Base-by-base conservation (phyloP, 306 rosid genomes). In the Aeschynomene evenia region DNA sequence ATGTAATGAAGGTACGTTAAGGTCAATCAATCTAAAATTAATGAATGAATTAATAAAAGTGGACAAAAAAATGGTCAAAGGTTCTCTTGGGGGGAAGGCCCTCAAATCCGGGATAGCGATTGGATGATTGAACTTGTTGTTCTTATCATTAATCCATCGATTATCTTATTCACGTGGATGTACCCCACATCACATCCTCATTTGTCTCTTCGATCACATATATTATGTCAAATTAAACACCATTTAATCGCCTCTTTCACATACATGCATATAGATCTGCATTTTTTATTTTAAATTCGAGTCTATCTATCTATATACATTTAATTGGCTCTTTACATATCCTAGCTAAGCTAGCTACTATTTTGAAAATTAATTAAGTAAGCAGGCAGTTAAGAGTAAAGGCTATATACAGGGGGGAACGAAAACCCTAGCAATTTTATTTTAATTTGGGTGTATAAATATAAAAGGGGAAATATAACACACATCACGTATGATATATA, bases 141-240 rank as follows among this genome's bases (percentile, higher is more conserved):
- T 75, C 70, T 64, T 56, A 49, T 70, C 77, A 55, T 46, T 79
- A 57, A 57, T 68, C 73, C 13, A 62, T 19, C 29, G 1, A 45
- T 73, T 72, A 28, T 46, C 48, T 39, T 54, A 68, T 52, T 79
- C 82, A 73, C 68, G 69, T 79, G 73, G 74, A 73, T 51, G 18
- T 74, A 54, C 69, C 82, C 81, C 82, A 73, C 85, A 73, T 70
- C 65, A 69, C 78, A 62, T 74, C 78, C 66, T 64, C 9, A 40
- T 85, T 62, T 54, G 56, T 55, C 71, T 56, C 1, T 22, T n/a
- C n/a, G 6, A 1, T 60, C 48, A 7, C 42, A n/a, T 42, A 2
- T 23, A 0, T 36, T 9, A 21, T n/a, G n/a, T n/a, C n/a, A 1
- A 28, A 9, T 5, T 2, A 13, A 15, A 20, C 31, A 6, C 77